phyloP scores from a whole-genome alignment of 2,329 filamentous ascomycete genomes.

The Trichoderma asperellum region DNA sequence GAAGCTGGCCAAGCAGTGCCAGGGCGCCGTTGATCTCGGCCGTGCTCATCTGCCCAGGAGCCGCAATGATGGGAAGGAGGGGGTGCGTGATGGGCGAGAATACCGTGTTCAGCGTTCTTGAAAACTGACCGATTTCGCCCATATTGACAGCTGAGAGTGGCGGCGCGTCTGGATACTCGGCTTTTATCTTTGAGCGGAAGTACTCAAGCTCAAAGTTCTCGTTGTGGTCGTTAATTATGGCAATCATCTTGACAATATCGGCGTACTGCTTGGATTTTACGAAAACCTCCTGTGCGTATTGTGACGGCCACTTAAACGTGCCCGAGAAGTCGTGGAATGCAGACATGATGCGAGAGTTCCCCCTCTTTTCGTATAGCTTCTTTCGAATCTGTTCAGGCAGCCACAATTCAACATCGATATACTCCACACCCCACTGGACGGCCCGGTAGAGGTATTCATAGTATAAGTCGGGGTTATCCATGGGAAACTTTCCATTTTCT shows the following conservation, averaged over 20 bases:
- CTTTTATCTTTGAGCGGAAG: constrained; percentile 76
- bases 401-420: constrained; percentile 88
- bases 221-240: constrained; percentile 77
- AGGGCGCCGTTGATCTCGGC: constrained; percentile 83
- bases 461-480: constrained; percentile 75
- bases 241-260: constrained; percentile 91
- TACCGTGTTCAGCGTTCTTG: constrained; percentile 79
- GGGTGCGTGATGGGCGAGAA: constrained; percentile 90
- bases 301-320: constrained; percentile 79
- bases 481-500: constrained; percentile 84
- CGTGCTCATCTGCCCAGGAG: constrained; percentile 82
- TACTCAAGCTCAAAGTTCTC: constrained; percentile 91
- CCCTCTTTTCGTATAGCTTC: constrained; percentile 68
- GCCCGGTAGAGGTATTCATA: constrained; percentile 81
- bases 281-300: constrained; percentile 73
- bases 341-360: constrained; percentile 85
- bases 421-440: constrained; percentile 88
- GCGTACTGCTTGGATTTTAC: constrained; percentile 72
- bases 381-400: constrained; percentile 75
- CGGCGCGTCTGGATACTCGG: constrained; percentile 68
- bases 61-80: constrained; percentile 79
- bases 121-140: constrained; percentile 84
- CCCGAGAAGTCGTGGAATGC: constrained; percentile 89
- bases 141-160: constrained; percentile 85
- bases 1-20: constrained; percentile 77